Base-by-base conservation (phyloP, 2,329 filamentous ascomycete species). In the Curvularia lunata region DNA sequence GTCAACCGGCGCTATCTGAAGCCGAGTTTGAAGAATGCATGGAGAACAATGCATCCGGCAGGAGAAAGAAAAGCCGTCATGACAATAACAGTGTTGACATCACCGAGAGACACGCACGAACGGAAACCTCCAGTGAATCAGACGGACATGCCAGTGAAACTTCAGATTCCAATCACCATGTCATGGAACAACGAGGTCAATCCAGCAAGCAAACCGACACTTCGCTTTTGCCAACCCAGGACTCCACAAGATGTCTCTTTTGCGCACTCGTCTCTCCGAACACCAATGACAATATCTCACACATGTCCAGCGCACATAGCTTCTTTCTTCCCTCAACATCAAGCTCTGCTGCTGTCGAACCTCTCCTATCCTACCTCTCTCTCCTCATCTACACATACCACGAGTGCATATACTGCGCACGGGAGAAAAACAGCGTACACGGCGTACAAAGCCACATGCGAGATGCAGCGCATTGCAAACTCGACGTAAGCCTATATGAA, bases 391-490 rank as follows among this genome's bases (percentile, higher is more conserved):
- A 38, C 28, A 4, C 47, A 16, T 43, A 54, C 7, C 38, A 34
- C 16, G 54, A 57, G 25, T 57, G 54, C 27, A 25, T 57, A n/a
- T 54, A 45, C 21, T 57, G 54, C 13, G 45, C 37, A 8, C n/a
- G 25, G 2, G 23, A 34, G 2, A 57, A 54, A 8, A 16, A n/a
- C 1, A 54, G 37, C 13, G 23, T 54, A 5, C 9, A 54, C 3
- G 45, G 43, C 30, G 54, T 57, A 9, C 54, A 57, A 30, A 57
- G 50, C 13, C 54, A 57, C 18, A 57, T 57, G 54, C 38, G 50
- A 0, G 50, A 57, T n/a, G 49, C 43, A 16, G 43, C 28, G n/a
- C 45, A 57, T 10, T 54, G 54, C 21, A 48, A 23, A 23, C 25
- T 57, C 19, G 19, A 56, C 9, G 30, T 10, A 18, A 13, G 28